Evolutionary conservation across 805 yeast species (phyloP).

Genomic region (Candida oleophila): DNA sequence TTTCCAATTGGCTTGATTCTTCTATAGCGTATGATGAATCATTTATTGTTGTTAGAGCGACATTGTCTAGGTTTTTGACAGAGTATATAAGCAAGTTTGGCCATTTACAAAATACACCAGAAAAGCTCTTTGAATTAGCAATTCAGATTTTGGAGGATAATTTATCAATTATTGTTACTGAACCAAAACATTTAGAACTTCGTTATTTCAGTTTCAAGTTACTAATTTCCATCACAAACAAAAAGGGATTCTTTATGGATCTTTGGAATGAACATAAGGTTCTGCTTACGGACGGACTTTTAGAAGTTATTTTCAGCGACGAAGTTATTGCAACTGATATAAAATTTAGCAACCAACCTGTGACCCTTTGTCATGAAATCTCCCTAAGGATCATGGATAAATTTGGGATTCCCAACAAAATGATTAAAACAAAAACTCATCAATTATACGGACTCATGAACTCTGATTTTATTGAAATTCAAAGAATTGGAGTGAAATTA

Average conservation of each 20-base stretch:
- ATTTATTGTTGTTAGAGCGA: conserved; percentile 52
- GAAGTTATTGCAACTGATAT: conserved; percentile 15
- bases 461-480: conserved; percentile 25
- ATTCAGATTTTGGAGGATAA: conserved; percentile 42
- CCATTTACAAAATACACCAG: conserved; percentile 17
- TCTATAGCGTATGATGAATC: conserved; percentile 58
- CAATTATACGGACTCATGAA: conserved; percentile 34
- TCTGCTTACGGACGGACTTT: conserved; percentile 40
- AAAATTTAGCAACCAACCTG: conserved; percentile 29
- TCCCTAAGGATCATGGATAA: conserved; percentile 19
- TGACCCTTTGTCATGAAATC: conserved; percentile 33
- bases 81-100: conserved; percentile 13
- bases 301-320: conserved; percentile 41
- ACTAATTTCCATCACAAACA: conserved; percentile 26
- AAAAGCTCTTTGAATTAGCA: conserved; percentile 37
- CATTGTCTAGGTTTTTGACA: conserved; percentile 46
- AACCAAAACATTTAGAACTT: conserved; percentile 41
- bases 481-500: conserved; percentile 42
- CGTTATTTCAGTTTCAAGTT: conserved; percentile 47
- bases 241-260: conserved; percentile 15
- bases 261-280: conserved; percentile 31
- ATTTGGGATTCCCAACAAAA: conserved; percentile 20
- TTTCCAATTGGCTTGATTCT: conserved; percentile 60
- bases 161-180: conserved; percentile 39
- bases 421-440: conserved; percentile 24